Conservation (phyloP, 495 filamentous ascomycete species). For the Penicillium arizonense region DNA sequence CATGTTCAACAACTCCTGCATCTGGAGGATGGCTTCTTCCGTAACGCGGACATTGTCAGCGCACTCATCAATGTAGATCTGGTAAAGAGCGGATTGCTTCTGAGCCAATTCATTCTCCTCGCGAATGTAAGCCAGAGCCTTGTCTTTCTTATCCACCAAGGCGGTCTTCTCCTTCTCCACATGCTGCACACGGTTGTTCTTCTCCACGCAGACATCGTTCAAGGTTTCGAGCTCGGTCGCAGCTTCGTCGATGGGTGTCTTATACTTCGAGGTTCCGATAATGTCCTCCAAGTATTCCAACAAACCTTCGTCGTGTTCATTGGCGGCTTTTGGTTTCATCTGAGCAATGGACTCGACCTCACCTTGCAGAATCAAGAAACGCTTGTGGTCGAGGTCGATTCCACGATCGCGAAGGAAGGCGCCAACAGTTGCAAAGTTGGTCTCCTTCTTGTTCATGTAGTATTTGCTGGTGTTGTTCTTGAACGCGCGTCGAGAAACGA, state of each 20-base stretch:
- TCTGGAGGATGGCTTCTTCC: slow-evolving; percentile 83
- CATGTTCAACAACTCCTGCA: slow-evolving; percentile 82
- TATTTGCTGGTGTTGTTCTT: slow-evolving; percentile 98
- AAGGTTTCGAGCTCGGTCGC: slow-evolving; percentile 84
- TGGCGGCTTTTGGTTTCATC: slow-evolving; percentile 95
- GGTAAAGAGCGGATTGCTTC: slow-evolving; percentile 88
- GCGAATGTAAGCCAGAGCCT: slow-evolving; percentile 80
- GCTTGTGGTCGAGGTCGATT: slow-evolving; percentile 96
- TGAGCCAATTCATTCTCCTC: slow-evolving; percentile 90
- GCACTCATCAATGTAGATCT: slow-evolving; percentile 84
- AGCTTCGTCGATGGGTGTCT: slow-evolving; percentile 91
- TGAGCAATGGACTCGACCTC: slow-evolving; percentile 98
- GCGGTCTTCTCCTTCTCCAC: slow-evolving; percentile 95
- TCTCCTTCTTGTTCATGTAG: slow-evolving; percentile 86
- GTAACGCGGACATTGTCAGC: slow-evolving; percentile 85
- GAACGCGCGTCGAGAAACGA: slow-evolving; percentile 91
- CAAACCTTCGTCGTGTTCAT: slow-evolving; percentile 93
- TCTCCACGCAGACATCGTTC: slow-evolving; percentile 93
- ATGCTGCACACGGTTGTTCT: slow-evolving; percentile 90
- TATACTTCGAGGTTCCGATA: slow-evolving; percentile 97
- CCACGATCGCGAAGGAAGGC: slow-evolving; percentile 84
- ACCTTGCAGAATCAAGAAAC: slow-evolving; percentile 94
- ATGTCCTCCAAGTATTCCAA: slow-evolving; percentile 98
- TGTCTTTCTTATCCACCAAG: slow-evolving; percentile 94
- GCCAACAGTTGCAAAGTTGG: slow-evolving; percentile 88